Conservation (phyloP, 164 flowering plant genomes). For the Chimonanthus praecox region DNA sequence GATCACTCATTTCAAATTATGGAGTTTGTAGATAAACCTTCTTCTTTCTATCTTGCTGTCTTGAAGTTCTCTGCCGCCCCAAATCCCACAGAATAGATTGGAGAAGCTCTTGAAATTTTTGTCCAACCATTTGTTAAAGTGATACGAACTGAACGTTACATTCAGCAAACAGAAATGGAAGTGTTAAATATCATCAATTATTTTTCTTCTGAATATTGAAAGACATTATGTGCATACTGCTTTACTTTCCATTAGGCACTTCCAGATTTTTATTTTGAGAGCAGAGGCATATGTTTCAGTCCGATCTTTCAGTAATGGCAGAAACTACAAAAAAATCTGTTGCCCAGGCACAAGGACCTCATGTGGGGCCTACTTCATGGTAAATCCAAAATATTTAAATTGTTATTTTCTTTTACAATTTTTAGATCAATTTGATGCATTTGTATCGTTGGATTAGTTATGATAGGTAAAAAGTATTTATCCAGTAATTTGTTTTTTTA, state of each 20-base stretch:
- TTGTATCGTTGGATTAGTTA: too few species aligned
- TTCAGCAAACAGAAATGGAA: neutral
- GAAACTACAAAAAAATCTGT: too few species aligned
- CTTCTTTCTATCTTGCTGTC: constrained; percentile 71
- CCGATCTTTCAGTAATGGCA: too few species aligned
- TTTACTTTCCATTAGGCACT: neutral
- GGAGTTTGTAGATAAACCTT: constrained; percentile 60
- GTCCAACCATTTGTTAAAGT: neutral
- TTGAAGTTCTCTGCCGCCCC: constrained; percentile 29
- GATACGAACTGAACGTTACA: neutral
- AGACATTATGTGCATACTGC: neutral
- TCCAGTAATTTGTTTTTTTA: too few species aligned
- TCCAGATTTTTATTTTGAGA: neutral
- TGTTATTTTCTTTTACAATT: too few species aligned
- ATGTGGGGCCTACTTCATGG: too few species aligned
- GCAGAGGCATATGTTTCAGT: neutral
- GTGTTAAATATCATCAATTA: neutral
- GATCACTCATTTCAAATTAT: constrained; percentile 48
- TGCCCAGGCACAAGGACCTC: too few species aligned
- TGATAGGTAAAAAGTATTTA: too few species aligned
- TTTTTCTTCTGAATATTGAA: neutral
- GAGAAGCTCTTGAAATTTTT: neutral
- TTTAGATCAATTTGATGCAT: too few species aligned
- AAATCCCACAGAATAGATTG: neutral
- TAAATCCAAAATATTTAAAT: too few species aligned